These are phyloP conservation scores for Hygrophorus russula DNA, from an alignment of 768 basidiomycete species.

Conservation along the genomic window DNA sequence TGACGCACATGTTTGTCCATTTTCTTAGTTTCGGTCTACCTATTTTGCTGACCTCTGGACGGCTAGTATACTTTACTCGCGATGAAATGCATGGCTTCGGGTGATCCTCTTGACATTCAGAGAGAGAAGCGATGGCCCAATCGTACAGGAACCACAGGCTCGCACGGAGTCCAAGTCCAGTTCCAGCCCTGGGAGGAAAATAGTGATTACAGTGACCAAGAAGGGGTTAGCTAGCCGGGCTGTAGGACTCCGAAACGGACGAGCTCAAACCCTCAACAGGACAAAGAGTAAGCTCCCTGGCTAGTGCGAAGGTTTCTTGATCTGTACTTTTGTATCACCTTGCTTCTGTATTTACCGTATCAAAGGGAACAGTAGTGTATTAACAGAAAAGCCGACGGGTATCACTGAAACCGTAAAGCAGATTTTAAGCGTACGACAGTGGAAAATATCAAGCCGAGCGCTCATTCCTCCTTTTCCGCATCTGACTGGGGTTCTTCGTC, in stretches of 20 bases:
- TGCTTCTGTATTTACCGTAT: too few species aligned
- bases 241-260: too few species aligned
- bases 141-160: constrained; percentile 22
- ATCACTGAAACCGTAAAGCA: too few species aligned
- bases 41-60: background rate
- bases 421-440: background rate
- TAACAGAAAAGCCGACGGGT: too few species aligned
- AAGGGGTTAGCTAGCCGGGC: constrained; percentile 15
- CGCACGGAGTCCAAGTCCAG: constrained; percentile 36
- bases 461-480: constrained; percentile 18
- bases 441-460: background rate
- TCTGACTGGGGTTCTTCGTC: constrained; percentile 42
- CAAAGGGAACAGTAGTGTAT: too few species aligned
- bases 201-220: constrained; percentile 33
- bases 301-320: too few species aligned
- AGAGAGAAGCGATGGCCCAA: constrained; percentile 74
- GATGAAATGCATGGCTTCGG: constrained; percentile 60
- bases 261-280: background rate
- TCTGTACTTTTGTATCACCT: too few species aligned
- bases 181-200: constrained; percentile 55
- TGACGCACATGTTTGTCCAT: constrained; percentile 61
- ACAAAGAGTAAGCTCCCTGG: background rate
- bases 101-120: constrained; percentile 63
- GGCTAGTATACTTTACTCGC: constrained; percentile 59
- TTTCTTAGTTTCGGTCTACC: background rate